phyloP scores from a whole-genome alignment of 2,329 filamentous ascomycete genomes.

The Botrytis cinerea region DNA sequence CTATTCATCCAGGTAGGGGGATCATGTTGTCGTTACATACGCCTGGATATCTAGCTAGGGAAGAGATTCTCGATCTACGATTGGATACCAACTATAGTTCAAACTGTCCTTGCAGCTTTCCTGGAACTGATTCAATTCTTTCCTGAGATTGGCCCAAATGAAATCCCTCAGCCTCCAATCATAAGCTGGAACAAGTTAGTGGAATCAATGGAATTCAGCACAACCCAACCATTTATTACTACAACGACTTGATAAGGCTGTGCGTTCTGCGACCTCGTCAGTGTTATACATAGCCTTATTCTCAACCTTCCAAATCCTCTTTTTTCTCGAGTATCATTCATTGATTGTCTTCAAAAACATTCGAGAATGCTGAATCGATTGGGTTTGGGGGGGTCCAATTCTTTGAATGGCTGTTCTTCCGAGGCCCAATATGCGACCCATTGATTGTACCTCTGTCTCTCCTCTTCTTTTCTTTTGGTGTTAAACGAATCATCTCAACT shows the following conservation, averaged over 20 bases:
- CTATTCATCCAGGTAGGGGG: not conserved
- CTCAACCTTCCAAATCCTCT: not conserved
- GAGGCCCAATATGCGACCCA: slow-evolving; percentile 23
- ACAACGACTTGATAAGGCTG: slow-evolving; percentile 32
- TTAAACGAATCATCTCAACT: slow-evolving; percentile 16
- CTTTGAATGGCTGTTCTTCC: slow-evolving; percentile 4
- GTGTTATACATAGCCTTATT: slow-evolving; percentile 30
- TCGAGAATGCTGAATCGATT: slow-evolving; percentile 16
- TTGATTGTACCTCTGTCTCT: slow-evolving; percentile 13
- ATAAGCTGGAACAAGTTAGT: slow-evolving; percentile 21
- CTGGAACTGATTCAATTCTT: not conserved
- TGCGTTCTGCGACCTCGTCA: slow-evolving; percentile 19
- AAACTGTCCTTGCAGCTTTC: slow-evolving; percentile 26
- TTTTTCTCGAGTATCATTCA: not conserved
- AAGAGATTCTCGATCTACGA: slow-evolving; percentile 22
- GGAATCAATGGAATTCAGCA: not conserved
- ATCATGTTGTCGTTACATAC: not conserved
- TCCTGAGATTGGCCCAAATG: slow-evolving; percentile 26
- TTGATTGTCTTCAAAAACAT: not conserved
- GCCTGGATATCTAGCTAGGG: slow-evolving; percentile 18
- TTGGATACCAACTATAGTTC: slow-evolving; percentile 27
- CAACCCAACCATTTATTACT: slow-evolving; percentile 30
- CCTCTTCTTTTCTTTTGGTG: slow-evolving; percentile 19
- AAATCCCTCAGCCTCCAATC: slow-evolving; percentile 26
- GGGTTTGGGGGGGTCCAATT: slow-evolving; percentile 4